Base-by-base conservation (phyloP, 164 flowering plant genomes). In the Paratinospora sagittata region DNA sequence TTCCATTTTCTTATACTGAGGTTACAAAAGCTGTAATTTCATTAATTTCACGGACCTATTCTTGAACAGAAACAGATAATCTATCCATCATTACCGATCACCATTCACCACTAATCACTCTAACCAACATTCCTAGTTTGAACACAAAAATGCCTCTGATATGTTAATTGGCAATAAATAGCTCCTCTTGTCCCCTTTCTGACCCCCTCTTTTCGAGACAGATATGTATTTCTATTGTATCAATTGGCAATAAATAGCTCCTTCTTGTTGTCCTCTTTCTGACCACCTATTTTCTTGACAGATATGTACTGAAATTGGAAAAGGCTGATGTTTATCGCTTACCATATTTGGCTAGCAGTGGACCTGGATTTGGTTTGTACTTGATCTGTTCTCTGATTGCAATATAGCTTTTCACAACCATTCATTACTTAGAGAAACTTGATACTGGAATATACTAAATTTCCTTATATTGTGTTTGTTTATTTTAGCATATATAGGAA, bases 281-380 rank as follows among this genome's bases (percentile, higher is more conserved):
- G 14, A 58, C 8, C 63, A 66, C 19, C 8, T 61, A 23, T 10
- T 62, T 57, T 70, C 52, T 66, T 81, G 67, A 66, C 88, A 95
- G 99, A 41, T 95, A 95, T 66, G 93, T 88, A n/a, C 72, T 95
- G 85, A 95, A 95, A 88, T 71, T 81, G 78, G 99, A 92, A 71
- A 95, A 91, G 81, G 97, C 97, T 78, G 99, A 95, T 75, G 97
- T 95, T 13, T 95, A 92, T 77, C 89, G 99, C 17, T 77, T 92
- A 73, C 99, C 99, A 75, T 92, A 95, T 81, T 77, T 95, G 77
- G 58, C 88, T 70, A 95, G 98, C 81, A 74, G 98, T 72, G 97
- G 90, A 49, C 99, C 99, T 68, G 99, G 97, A 76, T 95, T 95
- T 82, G 97, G 99, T 92, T 71, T 71, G 92, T 82, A 55, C 66